These are phyloP conservation scores for Trichoderma sp. DNA, from an alignment of 2,329 filamentous ascomycete genomes.

Conservation along the genomic window DNA sequence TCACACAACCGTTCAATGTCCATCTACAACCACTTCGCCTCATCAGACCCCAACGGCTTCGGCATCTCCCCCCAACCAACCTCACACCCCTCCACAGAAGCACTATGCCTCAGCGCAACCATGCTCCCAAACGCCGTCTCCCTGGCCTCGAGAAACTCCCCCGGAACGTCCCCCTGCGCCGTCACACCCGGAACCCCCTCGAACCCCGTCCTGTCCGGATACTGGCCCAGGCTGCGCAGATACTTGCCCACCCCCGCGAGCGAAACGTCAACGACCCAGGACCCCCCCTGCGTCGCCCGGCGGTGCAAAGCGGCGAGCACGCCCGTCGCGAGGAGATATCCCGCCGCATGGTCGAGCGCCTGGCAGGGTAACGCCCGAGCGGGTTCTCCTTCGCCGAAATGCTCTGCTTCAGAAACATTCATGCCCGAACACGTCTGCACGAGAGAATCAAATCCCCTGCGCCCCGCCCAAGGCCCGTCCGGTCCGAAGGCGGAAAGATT, in stretches of 20 bases:
- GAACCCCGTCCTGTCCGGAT: conserved; percentile 49
- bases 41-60: conserved; percentile 51
- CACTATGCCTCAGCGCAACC: conserved; percentile 52
- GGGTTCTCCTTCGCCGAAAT: conserved; percentile 43
- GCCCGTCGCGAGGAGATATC: conserved; percentile 58
- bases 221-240: conserved; percentile 56
- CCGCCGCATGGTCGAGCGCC: conserved; percentile 58
- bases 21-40: conserved; percentile 43
- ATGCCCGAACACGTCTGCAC: conserved; percentile 58
- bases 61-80: conserved; percentile 57
- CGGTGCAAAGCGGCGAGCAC: conserved; percentile 55
- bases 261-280: conserved; percentile 57
- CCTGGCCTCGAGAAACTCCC: conserved; percentile 47
- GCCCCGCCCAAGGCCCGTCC: conserved; percentile 44
- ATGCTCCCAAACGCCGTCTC: conserved; percentile 51
- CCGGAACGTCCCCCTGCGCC: conserved; percentile 36
- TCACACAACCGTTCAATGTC: too few relatives aligned
- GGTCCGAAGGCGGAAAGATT: conserved; percentile 57
- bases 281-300: conserved; percentile 37
- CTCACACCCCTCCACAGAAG: conserved; percentile 47
- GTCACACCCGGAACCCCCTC: conserved; percentile 40
- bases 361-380: conserved; percentile 54
- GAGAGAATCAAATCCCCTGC: conserved; percentile 57
- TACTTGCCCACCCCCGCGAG: conserved; percentile 60
- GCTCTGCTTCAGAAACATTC: conserved; percentile 57